Base-by-base conservation (phyloP, 179 eudicot genomes). In the Vitellaria paradoxa region DNA sequence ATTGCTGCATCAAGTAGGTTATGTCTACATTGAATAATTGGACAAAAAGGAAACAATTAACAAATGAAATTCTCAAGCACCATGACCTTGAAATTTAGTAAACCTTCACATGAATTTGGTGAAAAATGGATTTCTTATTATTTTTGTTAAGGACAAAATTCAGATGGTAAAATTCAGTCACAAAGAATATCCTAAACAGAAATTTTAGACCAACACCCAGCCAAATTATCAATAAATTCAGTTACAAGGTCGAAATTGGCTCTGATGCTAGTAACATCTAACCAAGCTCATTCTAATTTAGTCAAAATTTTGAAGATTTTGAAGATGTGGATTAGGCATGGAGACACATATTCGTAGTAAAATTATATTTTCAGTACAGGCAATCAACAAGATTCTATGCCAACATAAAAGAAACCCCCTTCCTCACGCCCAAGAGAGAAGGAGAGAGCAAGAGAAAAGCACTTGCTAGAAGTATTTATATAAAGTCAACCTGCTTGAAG, bases 401-500 rank as follows among this genome's bases (percentile, higher is more conserved):
- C 37, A 30, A 30, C 37, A 30, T 30, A 30, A 57, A 12, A 13
- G 62, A 14, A 4, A 12, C 1, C 62, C n/a, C 62, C n/a, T 18
- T 18, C 17, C 62, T 15, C 17, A 57, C 5, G 40, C 23, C 4
- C 23, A 5, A 10, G 5, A 63, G 7, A 63, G 14, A 7, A 9
- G 40, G 4, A 63, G 5, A 63, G 5, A 9, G 9, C 23, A 23
- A 63, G 14, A 24, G 14, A 63, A 10, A 63, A 10, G 63, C 7
- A 47, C 55, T 45, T 21, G 5, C 45, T 21, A 5, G 3, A 68
- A 20, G 14, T 11, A 46, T n/a, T 47, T 18, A 1, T 26, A 62
- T 15, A 8, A 49, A 23, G 9, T 21, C n/a, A 72, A 93, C 97
- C 97, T 93, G 97, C 89, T 93, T 93, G 82, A 88, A 93, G 59